Conservation (phyloP, 495 filamentous ascomycete genomes). For the Aspergillus nanangensis region DNA sequence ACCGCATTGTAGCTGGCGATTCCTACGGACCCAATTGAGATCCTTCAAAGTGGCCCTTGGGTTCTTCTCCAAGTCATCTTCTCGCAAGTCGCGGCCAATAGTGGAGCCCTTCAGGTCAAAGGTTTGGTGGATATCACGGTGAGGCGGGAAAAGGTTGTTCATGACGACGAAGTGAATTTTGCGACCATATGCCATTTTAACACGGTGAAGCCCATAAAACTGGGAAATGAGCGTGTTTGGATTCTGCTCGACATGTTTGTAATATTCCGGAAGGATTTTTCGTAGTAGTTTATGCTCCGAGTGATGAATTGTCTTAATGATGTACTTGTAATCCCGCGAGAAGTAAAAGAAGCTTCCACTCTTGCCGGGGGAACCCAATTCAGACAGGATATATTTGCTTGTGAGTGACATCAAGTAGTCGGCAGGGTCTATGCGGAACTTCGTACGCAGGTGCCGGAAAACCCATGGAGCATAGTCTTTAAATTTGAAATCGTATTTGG, state of each 20-base stretch:
- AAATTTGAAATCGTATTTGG: constrained; percentile 99
- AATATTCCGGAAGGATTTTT: constrained; percentile 90
- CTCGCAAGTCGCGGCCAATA: constrained; percentile 83
- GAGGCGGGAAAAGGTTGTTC: constrained; percentile 98
- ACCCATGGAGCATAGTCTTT: constrained; percentile 99
- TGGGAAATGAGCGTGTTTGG: constrained; percentile 96
- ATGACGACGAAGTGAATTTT: constrained; percentile 99
- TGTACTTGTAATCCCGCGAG: constrained; percentile 99
- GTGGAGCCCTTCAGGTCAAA: constrained; percentile 99
- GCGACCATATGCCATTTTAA: constrained; percentile 96
- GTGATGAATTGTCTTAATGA: constrained; percentile 99
- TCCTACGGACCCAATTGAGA: constrained; percentile 89
- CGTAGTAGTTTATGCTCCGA: constrained; percentile 92
- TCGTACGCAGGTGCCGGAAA: constrained; percentile 85
- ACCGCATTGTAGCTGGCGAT: constrained; percentile 81
- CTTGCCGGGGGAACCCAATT: constrained; percentile 95
- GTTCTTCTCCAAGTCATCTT: constrained; percentile 82
- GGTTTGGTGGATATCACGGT: constrained; percentile 94
- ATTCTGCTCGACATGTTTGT: constrained; percentile 85
- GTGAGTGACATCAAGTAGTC: constrained; percentile 98
- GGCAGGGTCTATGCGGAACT: constrained; percentile 89
- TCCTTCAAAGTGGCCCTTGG: constrained; percentile 95
- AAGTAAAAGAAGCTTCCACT: constrained; percentile 99
- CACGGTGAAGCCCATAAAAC: constrained; percentile 95
- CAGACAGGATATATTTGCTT: constrained; percentile 97